Evolutionary conservation across 139 green algal genomes (phyloP), one percentile per base, ranked within the genome.

Genomic region (Gonium pectorale): DNA sequence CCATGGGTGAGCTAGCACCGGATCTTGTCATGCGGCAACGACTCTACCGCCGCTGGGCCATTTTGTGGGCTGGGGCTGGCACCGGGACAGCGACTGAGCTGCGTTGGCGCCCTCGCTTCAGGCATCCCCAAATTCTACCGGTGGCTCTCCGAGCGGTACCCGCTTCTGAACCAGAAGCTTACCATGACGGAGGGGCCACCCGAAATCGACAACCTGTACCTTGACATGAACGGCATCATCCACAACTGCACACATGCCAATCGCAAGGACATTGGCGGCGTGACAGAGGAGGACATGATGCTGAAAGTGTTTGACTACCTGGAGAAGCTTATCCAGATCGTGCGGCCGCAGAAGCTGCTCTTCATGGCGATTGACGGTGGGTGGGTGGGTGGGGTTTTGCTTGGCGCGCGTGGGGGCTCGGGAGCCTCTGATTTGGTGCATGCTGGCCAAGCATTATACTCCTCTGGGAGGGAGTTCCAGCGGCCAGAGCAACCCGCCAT

Each of bases 141-240:
- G 22, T 99, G 97, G 96, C 85, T 99, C 26, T 92, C 72, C 26
- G 97, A 99, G 92, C 94, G 97, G 13, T 99, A 98, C 79, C 97
- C 97, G n/a, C 88, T 98, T 33, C 63, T 91, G 41, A 98, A 98
- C 80, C 95, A 98, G 89, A 89, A 91, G 37, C 90, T 96, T 22
- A 92, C 86, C 6, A 82, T 92, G 44, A 94, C 91, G 0, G 92
- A 94, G 72, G 88, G 85, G 0, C 75, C 90, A 24, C 92, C 92
- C 3, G 90, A 94, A 21, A 94, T 97, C 9, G 96, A 99, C 90
- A 98, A 98, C 83, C 60, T 99, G 38, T 99, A 98, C 83, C 83
- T 99, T 40, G 96, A 99, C 91, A 98, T 98, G 96, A 99, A 98
- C 72, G 95, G 96, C 37, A 97, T 99, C 87, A 97, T 99, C 49